Evolutionary conservation across 1,284 basidiomycete species (phyloP), one percentile per base, ranked within the genome.

Genomic region (Waitea zeae): DNA sequence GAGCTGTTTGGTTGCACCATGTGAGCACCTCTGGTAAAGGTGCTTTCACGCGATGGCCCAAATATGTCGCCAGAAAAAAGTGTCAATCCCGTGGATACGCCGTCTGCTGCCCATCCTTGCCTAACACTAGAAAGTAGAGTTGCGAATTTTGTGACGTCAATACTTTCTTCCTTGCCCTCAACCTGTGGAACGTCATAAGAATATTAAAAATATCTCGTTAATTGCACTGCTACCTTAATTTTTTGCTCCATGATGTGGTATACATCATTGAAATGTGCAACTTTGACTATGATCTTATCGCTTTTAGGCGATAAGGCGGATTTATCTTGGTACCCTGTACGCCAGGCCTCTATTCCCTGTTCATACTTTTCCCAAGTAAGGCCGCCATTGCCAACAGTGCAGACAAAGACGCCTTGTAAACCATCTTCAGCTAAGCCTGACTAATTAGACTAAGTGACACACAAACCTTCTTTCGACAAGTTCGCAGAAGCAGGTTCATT

Each of bases 41-140:
- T 34, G 20, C 41, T 44, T 31, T 44, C 40, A 15, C 28, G 33
- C 3, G 42, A 44, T 5, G 42, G 42, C 17, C 41, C 40, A 33
- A 44, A 44, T 20, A 40, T 20, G 30, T 44, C 42, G 1, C 42
- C 42, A 12, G 42, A 44, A 35, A 44, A 44, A 14, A 42, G 30
- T 3, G 34, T 38, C 33, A 44, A 39, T 7, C 39, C 36, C 9
- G 7, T 26, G 24, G 9, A 7, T 7, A 7, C n/a, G 12, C 17
- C 31, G 4, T 38, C 33, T 9, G 37, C 30, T 3, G 30, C 29
- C 41, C 41, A 44, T 27, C 39, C 39, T 24, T 30, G 15, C 19
- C 26, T 44, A 9, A 44, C 34, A 17, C 31, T 30, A 17, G 17
- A 20, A 17, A 44, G 17, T n/a, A 31, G 32, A 17, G 39, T 39